Conservation (phyloP, 805 yeast species). For the Barnettozyma sp. region DNA sequence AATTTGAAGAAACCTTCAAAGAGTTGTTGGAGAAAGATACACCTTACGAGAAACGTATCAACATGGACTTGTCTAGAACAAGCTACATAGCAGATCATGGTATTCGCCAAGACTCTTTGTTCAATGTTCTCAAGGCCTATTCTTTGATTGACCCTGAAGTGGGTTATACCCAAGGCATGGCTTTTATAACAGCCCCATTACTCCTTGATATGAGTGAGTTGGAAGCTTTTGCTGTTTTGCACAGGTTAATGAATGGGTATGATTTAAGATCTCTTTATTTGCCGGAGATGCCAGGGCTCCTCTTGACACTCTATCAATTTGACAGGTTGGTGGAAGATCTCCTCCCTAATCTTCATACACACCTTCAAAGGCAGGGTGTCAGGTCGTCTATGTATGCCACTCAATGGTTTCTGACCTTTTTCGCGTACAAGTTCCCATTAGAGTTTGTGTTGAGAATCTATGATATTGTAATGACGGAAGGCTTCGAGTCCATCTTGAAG, state of each 20-base stretch:
- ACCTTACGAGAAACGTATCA: conserved; percentile 67
- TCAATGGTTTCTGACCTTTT: conserved; percentile 94
- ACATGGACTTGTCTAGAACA: conserved; percentile 79
- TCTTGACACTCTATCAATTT: conserved; percentile 78
- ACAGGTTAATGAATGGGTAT: conserved; percentile 78
- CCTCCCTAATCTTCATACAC: conserved; percentile 65
- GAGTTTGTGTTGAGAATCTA: conserved; percentile 80
- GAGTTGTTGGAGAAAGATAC: conserved; percentile 46
- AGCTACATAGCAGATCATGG: conserved; percentile 56
- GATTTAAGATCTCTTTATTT: conserved; percentile 69
- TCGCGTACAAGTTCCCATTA: conserved; percentile 91
- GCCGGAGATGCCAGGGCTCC: conserved; percentile 93
- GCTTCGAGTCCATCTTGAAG: conserved; percentile 77
- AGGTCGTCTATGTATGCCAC: conserved; percentile 94
- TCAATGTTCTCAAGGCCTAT: conserved; percentile 74
- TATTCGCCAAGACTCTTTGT: conserved; percentile 58
- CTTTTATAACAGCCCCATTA: conserved; percentile 82
- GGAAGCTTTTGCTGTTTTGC: conserved; percentile 79
- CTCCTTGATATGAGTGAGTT: conserved; percentile 73
- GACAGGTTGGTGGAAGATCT: conserved; percentile 78
- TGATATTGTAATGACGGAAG: conserved; percentile 87
- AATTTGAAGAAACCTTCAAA: conserved; percentile 28
- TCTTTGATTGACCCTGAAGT: conserved; percentile 84
- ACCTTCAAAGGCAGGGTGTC: conserved; percentile 79
- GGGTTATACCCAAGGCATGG: conserved; percentile 98